Conservation (phyloP, 257 asterid species). For the Solanum lycopersicoides region DNA sequence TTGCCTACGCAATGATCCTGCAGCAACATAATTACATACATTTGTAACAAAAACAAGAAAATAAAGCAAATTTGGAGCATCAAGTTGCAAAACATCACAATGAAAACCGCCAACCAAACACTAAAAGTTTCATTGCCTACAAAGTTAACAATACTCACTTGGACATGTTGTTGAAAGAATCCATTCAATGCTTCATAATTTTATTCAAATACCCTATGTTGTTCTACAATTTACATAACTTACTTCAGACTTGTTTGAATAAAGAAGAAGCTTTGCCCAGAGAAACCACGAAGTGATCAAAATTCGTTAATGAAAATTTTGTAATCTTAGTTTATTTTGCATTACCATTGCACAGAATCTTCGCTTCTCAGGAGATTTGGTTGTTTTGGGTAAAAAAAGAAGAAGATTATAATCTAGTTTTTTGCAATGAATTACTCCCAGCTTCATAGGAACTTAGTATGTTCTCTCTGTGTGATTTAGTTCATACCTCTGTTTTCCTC, state of each 20-base stretch:
- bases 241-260: not conserved
- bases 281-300: not conserved
- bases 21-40: not conserved
- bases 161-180: not conserved
- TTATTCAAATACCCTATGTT: not conserved
- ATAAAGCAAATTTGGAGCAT: not conserved
- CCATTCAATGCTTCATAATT: not conserved
- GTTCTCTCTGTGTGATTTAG: not conserved
- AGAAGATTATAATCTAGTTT: not conserved
- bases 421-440: not conserved
- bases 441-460: not conserved
- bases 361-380: not conserved
- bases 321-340: not conserved
- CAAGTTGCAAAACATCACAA: not conserved
- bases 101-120: not conserved
- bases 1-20: constrained; percentile 64
- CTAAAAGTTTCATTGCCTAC: not conserved
- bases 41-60: not conserved
- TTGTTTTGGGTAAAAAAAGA: not conserved
- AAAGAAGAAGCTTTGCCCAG: not conserved
- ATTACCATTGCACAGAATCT: not conserved
- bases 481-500: constrained; percentile 49
- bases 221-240: not conserved
- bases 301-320: not conserved
- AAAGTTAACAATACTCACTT: not conserved